Evolutionary conservation across 352 stramenopile genomes (phyloP), one percentile per base, ranked within the genome.

Genomic region (Aphanomyces cochlioides): DNA sequence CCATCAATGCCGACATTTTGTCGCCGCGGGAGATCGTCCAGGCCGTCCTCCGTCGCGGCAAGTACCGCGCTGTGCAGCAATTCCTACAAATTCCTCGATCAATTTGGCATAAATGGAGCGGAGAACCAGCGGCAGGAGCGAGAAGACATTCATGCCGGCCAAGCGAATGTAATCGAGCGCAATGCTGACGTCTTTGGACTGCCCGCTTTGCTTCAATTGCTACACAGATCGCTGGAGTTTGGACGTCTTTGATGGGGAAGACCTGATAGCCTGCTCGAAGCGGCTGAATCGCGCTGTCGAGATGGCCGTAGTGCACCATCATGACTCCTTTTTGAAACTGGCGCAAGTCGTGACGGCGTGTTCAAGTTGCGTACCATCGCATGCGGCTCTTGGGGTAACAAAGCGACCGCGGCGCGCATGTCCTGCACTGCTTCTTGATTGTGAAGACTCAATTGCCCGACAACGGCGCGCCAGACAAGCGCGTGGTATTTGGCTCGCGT

Each of bases 301-400:
- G 69, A 28, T 86, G 79, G 0, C 82, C 78, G 47, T 88, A 84
- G 7, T 87, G 56, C 19, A 89, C 53, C 80, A 88, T 78, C 47
- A 86, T 82, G 17, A 86, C 34, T 0, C 78, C 78, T 56, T 89
- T 81, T 4, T 75, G 60, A 7, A 87, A 71, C 5, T 88, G 69
- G 6, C 86, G 47, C 1, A 28, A 28, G 28, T 28, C 74, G 12
- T 78, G 69, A 8, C 74, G 67, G 7, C 68, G 70, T 83, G 69
- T 36, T 74, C 65, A 21, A 84, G 59, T 3, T 4, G 74, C 76
- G 6, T 41, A 70, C 64, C 47, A 63, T 45, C 5, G 36, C 64
- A 61, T 70, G 64, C 3, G 64, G 64, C 5, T 70, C 64, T 10
- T 17, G 10, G n/a, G 64, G 64, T 36, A 70, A 17, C 36, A 70